A percentile compares a stretch with the other conserved stretches of the same genome.
These are phyloP conservation scores for Zalerion maritima DNA, from an alignment of 495 filamentous ascomycete genomes.

Conservation along the genomic window DNA sequence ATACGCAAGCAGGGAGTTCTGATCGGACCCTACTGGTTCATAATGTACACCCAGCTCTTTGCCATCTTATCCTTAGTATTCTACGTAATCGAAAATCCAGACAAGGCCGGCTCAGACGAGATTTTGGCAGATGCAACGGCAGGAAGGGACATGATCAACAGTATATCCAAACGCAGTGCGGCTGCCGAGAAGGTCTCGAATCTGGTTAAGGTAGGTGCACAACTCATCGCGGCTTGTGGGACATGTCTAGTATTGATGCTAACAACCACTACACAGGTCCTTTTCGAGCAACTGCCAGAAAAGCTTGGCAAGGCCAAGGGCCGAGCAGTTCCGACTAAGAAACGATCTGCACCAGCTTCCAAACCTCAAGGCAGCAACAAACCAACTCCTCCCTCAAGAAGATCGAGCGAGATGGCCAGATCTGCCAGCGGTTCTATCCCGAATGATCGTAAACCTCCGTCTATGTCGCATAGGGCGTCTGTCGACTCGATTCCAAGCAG, in stretches of 20 bases:
- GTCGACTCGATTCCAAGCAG: too few species aligned
- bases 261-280: slow-evolving; percentile 24
- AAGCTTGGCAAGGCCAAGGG: slow-evolving; percentile 35
- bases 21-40: slow-evolving; percentile 91
- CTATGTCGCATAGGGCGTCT: too few species aligned
- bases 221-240: not conserved
- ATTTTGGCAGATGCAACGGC: slow-evolving; percentile 72
- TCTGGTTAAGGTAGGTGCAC: slow-evolving; percentile 46
- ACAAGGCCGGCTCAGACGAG: slow-evolving; percentile 57
- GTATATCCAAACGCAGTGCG: slow-evolving; percentile 67
- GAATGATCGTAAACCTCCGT: too few species aligned
- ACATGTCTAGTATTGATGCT: slow-evolving; percentile 1
- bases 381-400: too few species aligned
- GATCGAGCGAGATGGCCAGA: too few species aligned
- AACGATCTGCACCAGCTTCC: slow-evolving; percentile 39
- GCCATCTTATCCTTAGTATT: slow-evolving; percentile 81
- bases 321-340: slow-evolving; percentile 31
- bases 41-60: slow-evolving; percentile 92
- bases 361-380: too few species aligned
- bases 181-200: slow-evolving; percentile 75
- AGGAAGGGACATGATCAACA: slow-evolving; percentile 65
- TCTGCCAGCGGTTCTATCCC: too few species aligned
- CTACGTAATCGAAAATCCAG: slow-evolving; percentile 79
- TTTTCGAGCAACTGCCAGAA: slow-evolving; percentile 73
- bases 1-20: slow-evolving; percentile 76